These are phyloP conservation scores for Simplicillium sp. DNA, from an alignment of 2,329 filamentous ascomycete species.

Conservation along the genomic window DNA sequence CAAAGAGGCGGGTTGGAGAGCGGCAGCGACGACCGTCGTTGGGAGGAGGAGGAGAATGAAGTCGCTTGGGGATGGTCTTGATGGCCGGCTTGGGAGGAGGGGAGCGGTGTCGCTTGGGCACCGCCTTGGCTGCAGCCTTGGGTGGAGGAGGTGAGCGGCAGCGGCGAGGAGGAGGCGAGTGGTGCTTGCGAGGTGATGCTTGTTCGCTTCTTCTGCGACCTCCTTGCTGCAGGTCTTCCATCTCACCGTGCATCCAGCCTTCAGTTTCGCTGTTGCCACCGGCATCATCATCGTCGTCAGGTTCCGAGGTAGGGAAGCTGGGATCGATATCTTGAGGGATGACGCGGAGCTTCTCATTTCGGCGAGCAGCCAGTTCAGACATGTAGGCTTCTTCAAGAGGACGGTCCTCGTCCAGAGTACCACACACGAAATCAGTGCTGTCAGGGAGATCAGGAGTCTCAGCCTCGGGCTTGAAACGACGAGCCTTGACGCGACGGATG, in stretches of 20 bases:
- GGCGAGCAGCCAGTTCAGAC: slow-evolving; percentile 70
- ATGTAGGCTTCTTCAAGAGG: slow-evolving; percentile 92
- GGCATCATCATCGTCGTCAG: slow-evolving; percentile 73
- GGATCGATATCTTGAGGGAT: slow-evolving; percentile 98
- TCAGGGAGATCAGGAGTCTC: slow-evolving; percentile 80
- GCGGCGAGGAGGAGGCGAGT: slow-evolving; percentile 30
- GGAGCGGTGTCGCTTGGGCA: slow-evolving; percentile 36
- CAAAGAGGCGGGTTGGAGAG: slow-evolving; percentile 47
- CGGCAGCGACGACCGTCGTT: slow-evolving; percentile 37
- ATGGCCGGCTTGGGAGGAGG: not conserved
- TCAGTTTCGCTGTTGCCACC: slow-evolving; percentile 53
- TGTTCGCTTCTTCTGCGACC: slow-evolving; percentile 42
- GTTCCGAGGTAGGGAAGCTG: slow-evolving; percentile 91
- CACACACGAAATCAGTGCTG: slow-evolving; percentile 98
- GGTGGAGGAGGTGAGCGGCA: slow-evolving; percentile 5
- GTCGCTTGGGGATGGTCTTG: slow-evolving; percentile 14
- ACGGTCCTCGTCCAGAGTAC: slow-evolving; percentile 90
- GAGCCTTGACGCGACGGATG: slow-evolving; percentile 18
- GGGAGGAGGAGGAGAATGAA: slow-evolving; percentile 20
- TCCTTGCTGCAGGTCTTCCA: slow-evolving; percentile 56
- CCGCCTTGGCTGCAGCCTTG: not conserved
- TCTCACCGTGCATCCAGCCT: slow-evolving; percentile 62
- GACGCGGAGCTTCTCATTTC: slow-evolving; percentile 68
- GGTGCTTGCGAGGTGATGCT: slow-evolving; percentile 33
- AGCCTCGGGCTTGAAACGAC: slow-evolving; percentile 17